These are phyloP conservation scores for Prunella vulgaris DNA, from an alignment of 257 asterid species.

Conservation along the genomic window DNA sequence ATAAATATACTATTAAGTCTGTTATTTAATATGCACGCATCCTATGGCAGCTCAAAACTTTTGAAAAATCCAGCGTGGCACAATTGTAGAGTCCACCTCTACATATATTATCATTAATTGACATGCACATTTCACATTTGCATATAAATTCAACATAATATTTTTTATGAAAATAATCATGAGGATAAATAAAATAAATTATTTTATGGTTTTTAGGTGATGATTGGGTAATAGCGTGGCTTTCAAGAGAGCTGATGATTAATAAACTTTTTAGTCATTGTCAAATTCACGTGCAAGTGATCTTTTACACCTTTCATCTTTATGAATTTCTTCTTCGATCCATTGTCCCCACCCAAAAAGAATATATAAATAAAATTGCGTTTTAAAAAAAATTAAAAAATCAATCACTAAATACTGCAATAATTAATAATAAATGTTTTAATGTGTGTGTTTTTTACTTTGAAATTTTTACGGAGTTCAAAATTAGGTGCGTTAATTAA, in stretches of 20 bases:
- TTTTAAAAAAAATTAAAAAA: too few relatives aligned
- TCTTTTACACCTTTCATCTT: conserved; percentile 8
- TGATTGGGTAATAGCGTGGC: conserved; percentile 22
- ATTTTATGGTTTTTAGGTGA: background rate
- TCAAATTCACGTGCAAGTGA: conserved; percentile 25
- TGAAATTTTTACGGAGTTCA: too few relatives aligned
- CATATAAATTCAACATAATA: background rate
- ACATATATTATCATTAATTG: background rate
- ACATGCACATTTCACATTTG: background rate
- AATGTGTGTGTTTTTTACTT: too few relatives aligned
- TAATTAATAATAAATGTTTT: too few relatives aligned
- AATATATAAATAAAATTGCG: too few relatives aligned
- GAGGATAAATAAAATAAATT: background rate
- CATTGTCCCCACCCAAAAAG: background rate
- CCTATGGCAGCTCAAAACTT: background rate
- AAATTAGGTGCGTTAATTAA: too few relatives aligned
- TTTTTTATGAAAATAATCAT: background rate
- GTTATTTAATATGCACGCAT: background rate
- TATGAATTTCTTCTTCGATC: background rate
- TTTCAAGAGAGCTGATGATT: conserved; percentile 24
- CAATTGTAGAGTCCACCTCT: background rate
- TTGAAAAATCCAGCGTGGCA: background rate
- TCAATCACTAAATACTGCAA: background rate
- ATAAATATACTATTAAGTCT: background rate
- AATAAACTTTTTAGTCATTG: conserved; percentile 14